These are phyloP conservation scores for Antitrichia curtipendula DNA, from an alignment of 225 moss, liverwort and hornwort species.

Conservation along the genomic window DNA sequence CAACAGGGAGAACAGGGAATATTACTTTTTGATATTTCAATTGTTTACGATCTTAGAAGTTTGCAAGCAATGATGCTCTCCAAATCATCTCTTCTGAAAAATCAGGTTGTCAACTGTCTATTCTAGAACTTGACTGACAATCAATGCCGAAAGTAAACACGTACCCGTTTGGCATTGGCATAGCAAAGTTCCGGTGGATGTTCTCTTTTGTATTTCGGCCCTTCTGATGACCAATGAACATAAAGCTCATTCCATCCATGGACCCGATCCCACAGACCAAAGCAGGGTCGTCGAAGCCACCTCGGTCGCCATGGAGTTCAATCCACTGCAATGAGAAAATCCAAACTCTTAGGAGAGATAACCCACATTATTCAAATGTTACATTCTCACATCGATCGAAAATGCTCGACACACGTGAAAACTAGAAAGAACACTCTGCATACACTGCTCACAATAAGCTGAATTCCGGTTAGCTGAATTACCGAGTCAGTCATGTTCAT, in stretches of 20 bases:
- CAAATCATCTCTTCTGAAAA: neutral
- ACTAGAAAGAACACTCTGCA: neutral
- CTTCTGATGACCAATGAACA: constrained; percentile 98
- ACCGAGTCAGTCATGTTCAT: constrained; percentile 97
- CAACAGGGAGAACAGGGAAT: neutral
- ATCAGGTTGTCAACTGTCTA: neutral
- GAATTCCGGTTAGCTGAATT: neutral
- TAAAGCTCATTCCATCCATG: constrained; percentile 96
- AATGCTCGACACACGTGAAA: neutral
- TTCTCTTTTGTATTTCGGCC: constrained; percentile 98
- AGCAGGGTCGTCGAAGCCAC: constrained; percentile 96
- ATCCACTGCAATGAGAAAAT: constrained; percentile 54
- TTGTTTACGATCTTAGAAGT: neutral
- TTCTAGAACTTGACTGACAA: neutral
- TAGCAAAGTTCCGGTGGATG: constrained; percentile 92
- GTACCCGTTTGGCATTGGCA: constrained; percentile 99
- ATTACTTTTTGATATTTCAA: neutral
- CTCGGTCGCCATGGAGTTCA: constrained; percentile 98
- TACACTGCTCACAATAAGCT: neutral
- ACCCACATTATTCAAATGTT: neutral
- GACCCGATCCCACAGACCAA: constrained; percentile 86
- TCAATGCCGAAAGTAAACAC: neutral
- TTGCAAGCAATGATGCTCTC: neutral
- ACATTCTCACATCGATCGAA: neutral
- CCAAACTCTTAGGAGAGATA: neutral